Conservation (phyloP, 2,329 filamentous ascomycete species). For the Pseudocercospora vitis region DNA sequence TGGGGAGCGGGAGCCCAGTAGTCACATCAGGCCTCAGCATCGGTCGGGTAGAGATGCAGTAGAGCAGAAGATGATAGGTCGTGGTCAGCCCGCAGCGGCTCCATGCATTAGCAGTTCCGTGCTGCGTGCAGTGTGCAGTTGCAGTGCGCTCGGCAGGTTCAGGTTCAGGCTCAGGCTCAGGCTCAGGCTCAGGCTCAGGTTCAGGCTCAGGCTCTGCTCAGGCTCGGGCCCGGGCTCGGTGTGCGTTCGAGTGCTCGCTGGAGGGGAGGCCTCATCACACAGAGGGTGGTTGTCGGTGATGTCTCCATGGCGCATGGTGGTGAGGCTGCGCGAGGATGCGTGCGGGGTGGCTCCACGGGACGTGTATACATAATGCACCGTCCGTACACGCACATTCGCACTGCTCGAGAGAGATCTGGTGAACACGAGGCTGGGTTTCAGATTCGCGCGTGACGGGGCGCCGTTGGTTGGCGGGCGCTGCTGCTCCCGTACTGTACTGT, state of each 20-base stretch:
- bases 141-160: background rate
- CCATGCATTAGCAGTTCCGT: constrained; percentile 4
- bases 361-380: too few species aligned
- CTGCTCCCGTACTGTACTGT: too few species aligned
- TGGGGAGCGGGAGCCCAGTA: constrained; percentile 27
- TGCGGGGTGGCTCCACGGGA: background rate
- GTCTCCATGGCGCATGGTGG: constrained; percentile 10
- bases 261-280: background rate
- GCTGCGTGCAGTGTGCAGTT: background rate
- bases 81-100: constrained; percentile 2
- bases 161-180: too few species aligned
- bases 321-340: background rate
- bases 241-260: too few species aligned
- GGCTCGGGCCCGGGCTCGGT: too few species aligned
- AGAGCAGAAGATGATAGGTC: constrained; percentile 1
- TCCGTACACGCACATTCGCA: background rate
- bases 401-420: constrained; percentile 4
- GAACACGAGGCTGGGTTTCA: constrained; percentile 16
- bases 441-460: constrained; percentile 14
- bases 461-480: background rate
- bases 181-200: too few species aligned
- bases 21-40: constrained; percentile 25
- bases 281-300: background rate
- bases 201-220: too few species aligned
- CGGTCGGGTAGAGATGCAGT: constrained; percentile 14